Percentiles rank a stretch among this genome's conserved stretches.
These are phyloP conservation scores for Auricularia cornea DNA, from an alignment of 768 basidiomycete genomes.

Conservation along the genomic window DNA sequence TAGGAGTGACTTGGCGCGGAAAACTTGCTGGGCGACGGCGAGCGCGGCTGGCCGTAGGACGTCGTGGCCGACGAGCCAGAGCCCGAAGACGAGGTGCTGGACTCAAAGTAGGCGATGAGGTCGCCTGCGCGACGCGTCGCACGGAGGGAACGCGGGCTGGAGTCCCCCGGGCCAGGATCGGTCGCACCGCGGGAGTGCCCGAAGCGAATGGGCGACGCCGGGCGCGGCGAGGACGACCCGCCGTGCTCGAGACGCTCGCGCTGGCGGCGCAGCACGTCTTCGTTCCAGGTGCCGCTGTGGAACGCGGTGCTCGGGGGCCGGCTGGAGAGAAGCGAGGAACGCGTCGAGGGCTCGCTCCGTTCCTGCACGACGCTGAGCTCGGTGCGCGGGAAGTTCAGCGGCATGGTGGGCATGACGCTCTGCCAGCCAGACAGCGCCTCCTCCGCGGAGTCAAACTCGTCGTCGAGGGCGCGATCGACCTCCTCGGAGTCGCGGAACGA, in stretches of 20 bases:
- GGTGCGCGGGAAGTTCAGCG: slow-evolving; percentile 22
- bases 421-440: slow-evolving; percentile 61
- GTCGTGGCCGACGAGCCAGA: slow-evolving; percentile 51
- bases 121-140: slow-evolving; percentile 52
- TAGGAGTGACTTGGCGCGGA: slow-evolving; percentile 26
- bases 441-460: slow-evolving; percentile 59
- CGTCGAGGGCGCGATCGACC: slow-evolving; percentile 58
- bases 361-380: slow-evolving; percentile 21
- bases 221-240: slow-evolving; percentile 12
- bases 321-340: slow-evolving; percentile 16
- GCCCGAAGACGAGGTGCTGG: slow-evolving; percentile 34
- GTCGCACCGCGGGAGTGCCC: slow-evolving; percentile 50
- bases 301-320: slow-evolving; percentile 29
- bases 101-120: slow-evolving; percentile 69
- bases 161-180: slow-evolving; percentile 41
- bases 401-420: slow-evolving; percentile 31
- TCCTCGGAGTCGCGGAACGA: slow-evolving; percentile 40
- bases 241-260: not conserved
- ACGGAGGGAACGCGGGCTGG: slow-evolving; percentile 32
- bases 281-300: slow-evolving; percentile 10
- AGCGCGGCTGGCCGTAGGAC: slow-evolving; percentile 31
- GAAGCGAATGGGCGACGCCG: slow-evolving; percentile 29
- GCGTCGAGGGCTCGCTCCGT: slow-evolving; percentile 27
- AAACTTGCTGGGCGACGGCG: slow-evolving; percentile 19
- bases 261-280: not conserved